phyloP scores from a whole-genome alignment of 768 basidiomycete species.

The Hemileccinum impolitum region DNA sequence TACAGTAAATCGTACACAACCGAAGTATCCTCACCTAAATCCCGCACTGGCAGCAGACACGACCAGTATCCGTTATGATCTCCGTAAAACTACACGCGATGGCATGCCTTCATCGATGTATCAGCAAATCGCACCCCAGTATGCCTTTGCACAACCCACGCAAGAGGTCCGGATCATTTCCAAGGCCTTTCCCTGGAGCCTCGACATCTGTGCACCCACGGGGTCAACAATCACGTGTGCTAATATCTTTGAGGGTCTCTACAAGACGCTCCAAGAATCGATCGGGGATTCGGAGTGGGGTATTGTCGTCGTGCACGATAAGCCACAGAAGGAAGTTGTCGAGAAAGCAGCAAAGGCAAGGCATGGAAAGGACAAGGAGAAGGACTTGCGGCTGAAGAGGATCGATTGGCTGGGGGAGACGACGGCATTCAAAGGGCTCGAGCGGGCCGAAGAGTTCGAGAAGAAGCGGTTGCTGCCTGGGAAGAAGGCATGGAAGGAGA shows the following conservation, averaged over 20 bases:
- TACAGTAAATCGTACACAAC: constrained; percentile 21
- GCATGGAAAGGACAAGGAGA: constrained; percentile 29
- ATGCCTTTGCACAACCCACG: constrained; percentile 36
- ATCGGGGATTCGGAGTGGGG: constrained; percentile 71
- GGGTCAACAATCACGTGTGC: constrained; percentile 42
- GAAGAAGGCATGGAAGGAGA: constrained; percentile 41
- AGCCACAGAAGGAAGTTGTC: constrained; percentile 41
- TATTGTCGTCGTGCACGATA: constrained; percentile 43
- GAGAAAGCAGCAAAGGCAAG: constrained; percentile 52
- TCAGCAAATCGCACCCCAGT: constrained; percentile 34
- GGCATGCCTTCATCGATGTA: constrained; percentile 44
- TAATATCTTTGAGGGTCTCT: constrained; percentile 53
- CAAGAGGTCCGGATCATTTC: constrained; percentile 50
- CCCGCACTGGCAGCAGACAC: constrained; percentile 51
- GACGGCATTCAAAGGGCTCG: constrained; percentile 60
- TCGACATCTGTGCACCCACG: constrained; percentile 45
- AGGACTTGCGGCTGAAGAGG: constrained; percentile 42
- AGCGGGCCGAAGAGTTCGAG: constrained; percentile 54
- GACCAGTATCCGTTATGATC: constrained; percentile 48
- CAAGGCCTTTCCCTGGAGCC: constrained; percentile 62
- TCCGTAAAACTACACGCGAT: constrained; percentile 40
- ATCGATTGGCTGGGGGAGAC: constrained; percentile 63
- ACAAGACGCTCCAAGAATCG: constrained; percentile 46
- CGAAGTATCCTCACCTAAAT: constrained; percentile 50
- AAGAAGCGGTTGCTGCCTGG: constrained; percentile 51